These are phyloP conservation scores for Pichia insulana DNA, from an alignment of 805 yeast genomes.

Conservation along the genomic window DNA sequence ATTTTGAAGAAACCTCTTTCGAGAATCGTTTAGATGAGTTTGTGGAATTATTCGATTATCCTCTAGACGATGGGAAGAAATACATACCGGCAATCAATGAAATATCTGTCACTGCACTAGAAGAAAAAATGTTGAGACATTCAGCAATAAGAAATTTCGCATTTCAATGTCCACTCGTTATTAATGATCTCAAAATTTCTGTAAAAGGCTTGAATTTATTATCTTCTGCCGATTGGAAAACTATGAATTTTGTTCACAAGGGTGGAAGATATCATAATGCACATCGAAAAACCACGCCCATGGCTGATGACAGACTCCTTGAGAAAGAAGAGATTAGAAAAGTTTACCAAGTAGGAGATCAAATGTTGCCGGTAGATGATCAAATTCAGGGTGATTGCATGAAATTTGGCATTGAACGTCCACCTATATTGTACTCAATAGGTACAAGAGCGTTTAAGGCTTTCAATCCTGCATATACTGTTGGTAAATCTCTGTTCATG, in stretches of 20 bases:
- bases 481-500: conserved; percentile 50
- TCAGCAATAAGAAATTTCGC: conserved; percentile 56
- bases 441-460: conserved; percentile 51
- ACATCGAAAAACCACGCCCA: conserved; percentile 33
- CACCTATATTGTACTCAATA: conserved; percentile 51
- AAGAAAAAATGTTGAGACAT: conserved; percentile 41
- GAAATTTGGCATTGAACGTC: conserved; percentile 25
- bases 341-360: conserved; percentile 40
- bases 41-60: conserved; percentile 7
- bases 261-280: conserved; percentile 47
- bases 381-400: conserved; percentile 5
- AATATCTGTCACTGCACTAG: conserved; percentile 35
- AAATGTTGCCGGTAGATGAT: conserved; percentile 24
- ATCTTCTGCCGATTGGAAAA: conserved; percentile 17
- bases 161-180: conserved; percentile 51
- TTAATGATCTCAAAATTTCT: conserved; percentile 49
- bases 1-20: conserved; percentile 4
- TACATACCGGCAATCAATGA: conserved; percentile 33
- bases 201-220: conserved; percentile 65
- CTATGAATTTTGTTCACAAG: conserved; percentile 40
- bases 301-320: conserved; percentile 37
- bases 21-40: conserved; percentile 7
- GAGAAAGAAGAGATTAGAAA: conserved; percentile 24
- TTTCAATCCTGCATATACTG: conserved; percentile 42
- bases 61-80: conserved; percentile 3